Percentiles rank a stretch among this genome's conserved stretches.
phyloP scores from a whole-genome alignment of 345 rosid species.

The Citrus hindsii region DNA sequence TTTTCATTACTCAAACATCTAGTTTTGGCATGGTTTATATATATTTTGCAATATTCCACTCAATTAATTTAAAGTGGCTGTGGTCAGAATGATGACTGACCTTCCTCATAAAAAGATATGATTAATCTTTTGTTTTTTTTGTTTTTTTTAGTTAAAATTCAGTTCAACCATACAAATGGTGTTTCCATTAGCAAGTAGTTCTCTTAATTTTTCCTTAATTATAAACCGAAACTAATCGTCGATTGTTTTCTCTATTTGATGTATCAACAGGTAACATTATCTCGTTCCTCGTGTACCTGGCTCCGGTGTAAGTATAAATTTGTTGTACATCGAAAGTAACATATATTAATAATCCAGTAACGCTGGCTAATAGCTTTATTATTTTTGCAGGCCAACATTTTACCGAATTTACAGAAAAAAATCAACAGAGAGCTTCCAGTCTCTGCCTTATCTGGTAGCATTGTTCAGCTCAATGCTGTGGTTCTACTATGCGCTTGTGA shows the following conservation, averaged over 20 bases:
- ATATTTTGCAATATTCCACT: not conserved
- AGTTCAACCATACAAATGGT: constrained; percentile 1
- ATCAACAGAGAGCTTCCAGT: constrained; percentile 76
- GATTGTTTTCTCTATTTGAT: not conserved
- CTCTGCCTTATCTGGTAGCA: constrained; percentile 81
- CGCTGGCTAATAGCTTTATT: not conserved
- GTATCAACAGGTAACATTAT: constrained; percentile 60
- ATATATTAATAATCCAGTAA: no score
- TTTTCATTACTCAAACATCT: not conserved
- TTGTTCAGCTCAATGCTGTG: constrained; percentile 90
- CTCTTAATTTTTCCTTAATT: not conserved
- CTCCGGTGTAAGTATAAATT: constrained; percentile 68
- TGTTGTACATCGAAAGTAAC: not conserved
- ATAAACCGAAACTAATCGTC: not conserved
- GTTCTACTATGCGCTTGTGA: constrained; percentile 77
- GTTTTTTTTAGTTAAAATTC: no score
- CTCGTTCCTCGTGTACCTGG: constrained; percentile 69
- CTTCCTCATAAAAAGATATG: not conserved
- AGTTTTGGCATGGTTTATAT: not conserved
- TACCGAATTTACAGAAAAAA: constrained; percentile 58
- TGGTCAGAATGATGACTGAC: constrained; percentile 1
- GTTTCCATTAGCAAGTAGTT: not conserved
- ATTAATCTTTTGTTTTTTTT: not conserved
- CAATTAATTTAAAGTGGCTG: not conserved
- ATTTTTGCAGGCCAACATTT: constrained; percentile 67